Evolutionary conservation across 495 filamentous ascomycete species (phyloP).

Genomic region (Astrocystis sublimbata): DNA sequence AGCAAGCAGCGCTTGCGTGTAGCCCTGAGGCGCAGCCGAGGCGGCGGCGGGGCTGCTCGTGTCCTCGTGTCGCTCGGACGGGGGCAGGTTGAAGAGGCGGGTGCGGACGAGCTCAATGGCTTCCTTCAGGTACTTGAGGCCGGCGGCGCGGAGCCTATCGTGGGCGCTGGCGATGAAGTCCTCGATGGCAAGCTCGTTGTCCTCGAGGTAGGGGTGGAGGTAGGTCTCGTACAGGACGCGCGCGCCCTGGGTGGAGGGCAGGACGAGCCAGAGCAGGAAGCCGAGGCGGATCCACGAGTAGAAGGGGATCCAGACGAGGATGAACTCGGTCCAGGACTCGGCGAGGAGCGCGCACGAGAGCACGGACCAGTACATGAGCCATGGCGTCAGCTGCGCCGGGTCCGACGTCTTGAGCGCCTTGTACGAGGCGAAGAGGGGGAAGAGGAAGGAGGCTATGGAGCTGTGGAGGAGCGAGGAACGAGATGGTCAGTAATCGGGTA

Average conservation of each 20-base stretch:
- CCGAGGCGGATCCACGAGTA: conserved; percentile 88
- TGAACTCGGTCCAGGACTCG: conserved; percentile 84
- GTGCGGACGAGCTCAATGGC: conserved; percentile 73
- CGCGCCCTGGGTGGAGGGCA: conserved; percentile 94
- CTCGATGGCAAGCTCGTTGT: conserved; percentile 90
- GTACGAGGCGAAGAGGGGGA: conserved; percentile 96
- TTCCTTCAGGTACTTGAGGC: conserved; percentile 78
- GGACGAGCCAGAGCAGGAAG: conserved; percentile 91
- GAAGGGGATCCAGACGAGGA: conserved; percentile 90
- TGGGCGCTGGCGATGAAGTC: conserved; percentile 80
- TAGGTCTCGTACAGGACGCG: conserved; percentile 79
- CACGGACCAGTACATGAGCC: conserved; percentile 99
- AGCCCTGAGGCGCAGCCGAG: conserved; percentile 54
- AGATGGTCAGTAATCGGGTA: too few species aligned
- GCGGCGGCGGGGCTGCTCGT: conserved; percentile 24
- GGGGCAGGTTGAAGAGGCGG: conserved; percentile 69
- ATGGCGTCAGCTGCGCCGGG: conserved; percentile 90
- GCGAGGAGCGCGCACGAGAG: conserved; percentile 76
- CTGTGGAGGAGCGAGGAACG: conserved; percentile 51
- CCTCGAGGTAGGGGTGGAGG: conserved; percentile 81
- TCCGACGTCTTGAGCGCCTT: conserved; percentile 94
- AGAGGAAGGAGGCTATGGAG: conserved; percentile 86
- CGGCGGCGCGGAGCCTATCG: conserved; percentile 75
- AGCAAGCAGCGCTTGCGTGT: conserved; percentile 78
- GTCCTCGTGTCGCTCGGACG: conserved; percentile 44